Evolutionary conservation across 805 yeast genomes (phyloP), one percentile per base, ranked within the genome.

Genomic region (Metschnikowia cubensis): DNA sequence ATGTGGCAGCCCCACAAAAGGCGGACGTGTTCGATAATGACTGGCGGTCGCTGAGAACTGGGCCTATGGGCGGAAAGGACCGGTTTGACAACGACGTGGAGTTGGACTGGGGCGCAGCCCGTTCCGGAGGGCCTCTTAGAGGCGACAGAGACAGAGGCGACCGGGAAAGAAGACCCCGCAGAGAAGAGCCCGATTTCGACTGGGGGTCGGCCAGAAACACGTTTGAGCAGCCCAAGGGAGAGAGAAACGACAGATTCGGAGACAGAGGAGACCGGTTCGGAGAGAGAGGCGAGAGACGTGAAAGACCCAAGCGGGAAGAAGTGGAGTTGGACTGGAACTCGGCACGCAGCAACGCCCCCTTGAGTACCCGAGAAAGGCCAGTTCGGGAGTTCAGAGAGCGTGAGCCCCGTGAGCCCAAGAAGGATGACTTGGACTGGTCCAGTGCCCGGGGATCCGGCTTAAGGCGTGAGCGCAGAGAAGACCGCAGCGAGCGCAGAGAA

Each of bases 1-100:
- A 75, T 54, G 85, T 81, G 43, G 84, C 85, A 40, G 83, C 84
- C 36, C 84, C 84, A 14, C 76, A 71, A 52, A 78, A 70, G 54
- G 71, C 66, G 44, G 75, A 70, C 46, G 70, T 72, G 40, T 69
- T 70, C 50, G 77, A 74, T 47, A 65, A 70, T 56, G 82, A 79
- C 65, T 73, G 79, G 79, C 62, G 74, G 58, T 63, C 65, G 25
- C 64, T 65, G 42, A 64, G 73, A 66, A 49, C 63, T 52, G 56
- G 62, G 45, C 60, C 68, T 29, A 49, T 56, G 37, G 62, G 62
- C 41, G 53, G 55, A n/a, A 62, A 55, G 41, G 48, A 51, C 42
- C 61, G 66, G 32, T 65, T 63, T 40, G 53, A 64, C 52, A 80
- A 75, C 58, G 83, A 76, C 59, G 80, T 81, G 42, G 80, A 81